Base-by-base conservation (phyloP, 176 grass and related monocot genomes). In the Lolium multiflorum region DNA sequence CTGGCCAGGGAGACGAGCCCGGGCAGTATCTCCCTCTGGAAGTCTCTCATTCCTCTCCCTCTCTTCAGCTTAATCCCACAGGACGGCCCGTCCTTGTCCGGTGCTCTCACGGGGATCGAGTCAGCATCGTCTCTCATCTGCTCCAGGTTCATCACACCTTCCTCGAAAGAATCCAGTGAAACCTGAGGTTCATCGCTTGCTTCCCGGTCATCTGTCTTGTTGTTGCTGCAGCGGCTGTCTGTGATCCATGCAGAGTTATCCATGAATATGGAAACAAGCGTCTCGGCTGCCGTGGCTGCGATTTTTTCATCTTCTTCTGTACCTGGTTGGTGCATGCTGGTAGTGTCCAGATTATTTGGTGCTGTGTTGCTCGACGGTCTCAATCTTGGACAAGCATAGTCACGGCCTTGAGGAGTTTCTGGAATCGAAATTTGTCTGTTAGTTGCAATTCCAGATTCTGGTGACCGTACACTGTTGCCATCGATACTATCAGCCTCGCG, bases 21-120 rank as follows among this genome's bases (percentile, higher is more conserved):
- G 20, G 97, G 97, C 24, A 99, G 71, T 82, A 99, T 89, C 38
- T 99, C 97, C 72, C 90, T 89, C 41, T 96, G 94, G 46, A 99
- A 99, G 76, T 99, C 92, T 41, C 97, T 77, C 64, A 96, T 78
- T 25, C 94, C 92, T 76, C 94, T 92, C 66, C 94, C 94, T 82
- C 97, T 99, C 51, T 84, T 91, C 52, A 99, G 77, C 55, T 90
- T 96, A 81, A 96, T 89, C 39, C 86, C 84, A 12, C 90, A 76
- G 5, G 68, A 54, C 11, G 81, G 86, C 70, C 52, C 87, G 21
- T 91, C 90, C 5, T 82, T 88, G 38, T 94, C 61, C 4, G 74
- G 75, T 67, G 62, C 80, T 62, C 55, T 90, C 61, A 64, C 78
- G 64, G 51, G 62, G 16, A 80, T 28, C 24, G 92, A 96, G 25